Base-by-base conservation (phyloP, 108 stramenopile genomes). In the Cyclotella sp. region DNA sequence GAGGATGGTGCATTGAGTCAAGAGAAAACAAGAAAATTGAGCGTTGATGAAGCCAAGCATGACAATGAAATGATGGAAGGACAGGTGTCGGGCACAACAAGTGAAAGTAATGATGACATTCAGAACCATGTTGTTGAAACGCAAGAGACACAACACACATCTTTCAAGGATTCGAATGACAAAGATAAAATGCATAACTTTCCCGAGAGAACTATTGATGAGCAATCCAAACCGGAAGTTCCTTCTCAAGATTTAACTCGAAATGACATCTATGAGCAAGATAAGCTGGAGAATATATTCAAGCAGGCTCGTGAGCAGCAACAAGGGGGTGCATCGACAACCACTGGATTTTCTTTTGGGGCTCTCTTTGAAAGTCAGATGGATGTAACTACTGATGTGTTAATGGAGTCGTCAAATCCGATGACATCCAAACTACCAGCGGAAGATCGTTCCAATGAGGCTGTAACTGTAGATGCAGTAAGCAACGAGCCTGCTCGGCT, bases 241-340 rank as follows among this genome's bases (percentile, higher is more conserved):
- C 18, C 41, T n/a, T 13, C 30, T 15, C 27, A 78, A 14, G 76
- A 41, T 62, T 15, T 5, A 34, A 14, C 61, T 13, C 29, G 40
- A 62, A 62, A 62, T 9, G 61, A 68, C 34, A 51, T 93, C 12
- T 94, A 92, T 59, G 80, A 91, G 45, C 87, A 94, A 70, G 83
- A 83, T 19, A 89, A 91, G 58, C 76, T 94, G 5, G 93, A 94
- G 67, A 55, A 84, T 40, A 86, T 94, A 27, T 94, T 94, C 52
- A 84, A 88, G 40, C 81, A 90, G 60, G 89, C 88, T 7, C 83
- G 93, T 43, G 81, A 87, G 61, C 64, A 62, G 13, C 13, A 47
- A 55, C 65, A 49, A 45, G 69, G n/a, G 15, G 19, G 22, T 12
- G 55, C 10, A 22, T 27, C 41, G 9, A 11, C 55, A n/a, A 19